Evolutionary conservation across 345 rosid species (phyloP).

Genomic region (Acer yangbiense): DNA sequence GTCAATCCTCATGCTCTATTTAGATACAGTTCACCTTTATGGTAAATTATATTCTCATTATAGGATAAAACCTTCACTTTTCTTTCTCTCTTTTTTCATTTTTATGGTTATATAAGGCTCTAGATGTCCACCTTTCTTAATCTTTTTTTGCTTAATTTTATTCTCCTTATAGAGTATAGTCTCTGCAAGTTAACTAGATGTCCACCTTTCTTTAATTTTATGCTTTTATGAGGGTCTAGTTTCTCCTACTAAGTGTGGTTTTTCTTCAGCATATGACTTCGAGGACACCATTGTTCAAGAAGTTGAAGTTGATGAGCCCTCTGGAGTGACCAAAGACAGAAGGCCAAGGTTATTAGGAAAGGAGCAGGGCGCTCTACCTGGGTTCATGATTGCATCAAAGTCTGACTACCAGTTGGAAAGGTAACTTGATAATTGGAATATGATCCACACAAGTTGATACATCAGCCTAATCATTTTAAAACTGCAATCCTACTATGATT

Average conservation of each 20-base stretch:
- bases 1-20: not conserved
- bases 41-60: not conserved
- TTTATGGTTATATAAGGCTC: not conserved
- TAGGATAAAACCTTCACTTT: not conserved
- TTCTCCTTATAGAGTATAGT: too few relatives aligned
- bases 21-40: not conserved
- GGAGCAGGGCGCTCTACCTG: constrained; percentile 67
- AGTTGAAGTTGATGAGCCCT: constrained; percentile 78
- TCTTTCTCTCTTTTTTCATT: not conserved
- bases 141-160: not conserved
- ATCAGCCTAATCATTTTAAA: constrained; percentile 13
- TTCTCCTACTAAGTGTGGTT: constrained; percentile 17
- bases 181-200: too few relatives aligned
- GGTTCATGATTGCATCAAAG: constrained; percentile 67
- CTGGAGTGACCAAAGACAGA: constrained; percentile 48
- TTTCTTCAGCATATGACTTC: constrained; percentile 64
- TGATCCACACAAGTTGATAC: constrained; percentile 2
- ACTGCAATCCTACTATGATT: not conserved
- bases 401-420: constrained; percentile 73
- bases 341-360: constrained; percentile 57
- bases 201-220: not conserved
- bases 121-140: not conserved
- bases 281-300: constrained; percentile 69
- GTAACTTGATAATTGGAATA: constrained; percentile 37
- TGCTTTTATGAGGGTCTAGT: not conserved